Percentiles rank a stretch among this genome's conserved stretches.
These are phyloP conservation scores for Diaporthe vaccinii DNA, from an alignment of 2,329 filamentous ascomycete genomes.

Conservation along the genomic window DNA sequence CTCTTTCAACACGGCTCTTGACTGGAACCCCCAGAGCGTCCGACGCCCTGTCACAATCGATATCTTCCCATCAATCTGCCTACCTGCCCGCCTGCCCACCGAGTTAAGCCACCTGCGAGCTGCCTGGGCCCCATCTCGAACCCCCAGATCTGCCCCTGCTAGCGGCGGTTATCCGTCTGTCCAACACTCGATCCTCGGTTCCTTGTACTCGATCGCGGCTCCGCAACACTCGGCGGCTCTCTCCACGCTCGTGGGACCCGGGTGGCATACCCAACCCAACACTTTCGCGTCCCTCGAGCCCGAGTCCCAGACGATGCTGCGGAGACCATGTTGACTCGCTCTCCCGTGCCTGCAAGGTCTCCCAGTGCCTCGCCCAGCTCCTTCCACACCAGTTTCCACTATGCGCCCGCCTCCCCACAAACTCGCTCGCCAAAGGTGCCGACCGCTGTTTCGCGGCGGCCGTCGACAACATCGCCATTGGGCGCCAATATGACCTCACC, in stretches of 20 bases:
- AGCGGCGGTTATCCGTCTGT: conserved; percentile 17
- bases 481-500: conserved; percentile 48
- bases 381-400: conserved; percentile 57
- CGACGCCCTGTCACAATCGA: conserved; percentile 11
- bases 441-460: conserved; percentile 57
- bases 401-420: conserved; percentile 61
- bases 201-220: conserved; percentile 8
- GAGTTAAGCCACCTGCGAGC: not conserved
- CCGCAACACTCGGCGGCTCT: conserved; percentile 21
- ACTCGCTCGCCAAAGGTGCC: conserved; percentile 57
- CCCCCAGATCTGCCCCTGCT: conserved; percentile 28
- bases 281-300: conserved; percentile 47
- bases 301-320: conserved; percentile 54
- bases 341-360: conserved; percentile 64
- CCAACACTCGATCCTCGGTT: conserved; percentile 1
- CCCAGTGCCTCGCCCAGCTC: conserved; percentile 66
- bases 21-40: not conserved
- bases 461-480: conserved; percentile 54
- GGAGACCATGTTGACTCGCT: conserved; percentile 72
- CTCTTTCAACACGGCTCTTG: conserved; percentile 11
- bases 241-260: conserved; percentile 34
- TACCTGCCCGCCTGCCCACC: not conserved
- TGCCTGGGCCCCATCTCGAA: conserved; percentile 20
- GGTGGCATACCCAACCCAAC: conserved; percentile 40
- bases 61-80: conserved; percentile 5